A percentile compares a stretch with the other conserved stretches of the same genome.
Evolutionary conservation across 164 flowering plant genomes (phyloP).

Genomic region (grape (Vitis vinifera)): ASM3070453v1 NC_081810.1:14894001-14894500

Average conservation of each 20-base stretch:
- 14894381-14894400: conserved; percentile 61
- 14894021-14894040: too few species aligned
- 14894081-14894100: too few species aligned
- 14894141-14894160: conserved; percentile 75
- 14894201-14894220: conserved; percentile 82
- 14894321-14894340: conserved; percentile 88
- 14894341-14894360: conserved; percentile 95
- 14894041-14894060: too few species aligned
- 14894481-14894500: neutral
- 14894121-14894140: conserved; percentile 51
- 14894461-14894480: neutral
- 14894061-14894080: too few species aligned
- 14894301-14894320: conserved; percentile 84
- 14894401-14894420: conserved; percentile 63
- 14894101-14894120: too few species aligned
- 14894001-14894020: too few species aligned
- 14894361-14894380: conserved; percentile 72
- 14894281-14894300: conserved; percentile 98
- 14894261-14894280: conserved; percentile 91
- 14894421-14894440: neutral
- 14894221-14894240: conserved; percentile 80
- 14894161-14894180: conserved; percentile 93
- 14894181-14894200: conserved; percentile 83
- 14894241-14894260: conserved; percentile 80
- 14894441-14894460: neutral